Evolutionary conservation across 495 filamentous ascomycete genomes (phyloP).

Genomic region (Penicillium atrosanguineum): DNA sequence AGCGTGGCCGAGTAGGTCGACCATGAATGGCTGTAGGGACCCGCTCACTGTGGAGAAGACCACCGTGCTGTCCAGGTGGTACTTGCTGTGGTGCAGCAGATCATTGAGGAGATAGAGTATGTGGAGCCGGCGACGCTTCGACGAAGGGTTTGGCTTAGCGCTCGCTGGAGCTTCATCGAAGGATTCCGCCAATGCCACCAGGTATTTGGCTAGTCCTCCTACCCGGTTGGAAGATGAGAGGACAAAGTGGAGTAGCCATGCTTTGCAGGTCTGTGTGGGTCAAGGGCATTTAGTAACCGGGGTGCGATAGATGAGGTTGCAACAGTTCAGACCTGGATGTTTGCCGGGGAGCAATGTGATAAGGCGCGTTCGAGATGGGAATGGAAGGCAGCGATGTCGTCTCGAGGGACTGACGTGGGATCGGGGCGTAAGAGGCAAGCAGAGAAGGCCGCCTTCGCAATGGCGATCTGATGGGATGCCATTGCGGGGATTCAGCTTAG

Average conservation of each 20-base stretch:
- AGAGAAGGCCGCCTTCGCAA: conserved; percentile 78
- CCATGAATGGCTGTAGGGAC: conserved; percentile 59
- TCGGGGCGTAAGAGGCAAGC: conserved; percentile 74
- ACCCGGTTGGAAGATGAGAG: conserved; percentile 65
- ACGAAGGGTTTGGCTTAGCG: conserved; percentile 44
- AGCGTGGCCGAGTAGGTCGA: conserved; percentile 58
- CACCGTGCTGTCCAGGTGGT: conserved; percentile 45
- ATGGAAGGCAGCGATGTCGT: conserved; percentile 73
- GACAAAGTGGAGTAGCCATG: conserved; percentile 74
- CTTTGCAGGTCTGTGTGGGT: conserved; percentile 74
- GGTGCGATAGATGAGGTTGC: conserved; percentile 25
- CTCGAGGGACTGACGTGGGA: conserved; percentile 63
- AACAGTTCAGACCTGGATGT: conserved; percentile 89
- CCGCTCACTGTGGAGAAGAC: conserved; percentile 53
- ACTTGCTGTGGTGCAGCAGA: conserved; percentile 73
- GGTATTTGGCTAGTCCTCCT: conserved; percentile 70
- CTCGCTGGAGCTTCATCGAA: conserved; percentile 34
- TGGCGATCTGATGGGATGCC: conserved; percentile 72
- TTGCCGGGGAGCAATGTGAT: conserved; percentile 72
- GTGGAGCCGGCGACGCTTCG: conserved; percentile 69
- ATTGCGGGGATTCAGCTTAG: conserved; percentile 36
- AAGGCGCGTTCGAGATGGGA: conserved; percentile 62
- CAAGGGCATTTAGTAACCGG: conserved; percentile 25
- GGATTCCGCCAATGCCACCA: conserved; percentile 64
- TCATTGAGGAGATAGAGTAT: conserved; percentile 83